Evolutionary conservation across 768 basidiomycete species (phyloP).

Genomic region (Lactarius vividus): DNA sequence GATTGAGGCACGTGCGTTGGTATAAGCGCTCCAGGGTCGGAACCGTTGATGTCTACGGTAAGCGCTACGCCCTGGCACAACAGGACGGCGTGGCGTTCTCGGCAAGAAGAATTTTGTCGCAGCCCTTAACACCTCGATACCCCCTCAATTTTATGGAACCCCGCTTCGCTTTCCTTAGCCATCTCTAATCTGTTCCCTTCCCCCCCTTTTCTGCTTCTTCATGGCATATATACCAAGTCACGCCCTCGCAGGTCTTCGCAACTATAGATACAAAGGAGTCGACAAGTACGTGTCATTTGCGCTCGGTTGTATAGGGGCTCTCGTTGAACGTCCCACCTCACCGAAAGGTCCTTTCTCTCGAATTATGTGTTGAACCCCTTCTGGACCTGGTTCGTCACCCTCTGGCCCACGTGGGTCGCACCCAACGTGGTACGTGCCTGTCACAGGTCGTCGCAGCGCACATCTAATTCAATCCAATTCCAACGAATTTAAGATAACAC

Average conservation of each 20-base stretch:
- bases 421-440: constrained; percentile 69
- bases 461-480: background rate
- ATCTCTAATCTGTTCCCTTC: background rate
- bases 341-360: constrained; percentile 66
- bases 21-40: background rate
- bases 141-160: background rate
- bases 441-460: background rate
- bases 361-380: constrained; percentile 77
- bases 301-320: background rate
- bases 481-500: constrained; percentile 70
- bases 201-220: background rate
- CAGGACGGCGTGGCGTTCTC: background rate
- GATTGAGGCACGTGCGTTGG: background rate
- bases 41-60: too few species aligned
- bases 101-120: background rate
- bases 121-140: background rate
- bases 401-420: constrained; percentile 82
- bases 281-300: constrained; percentile 57
- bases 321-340: background rate
- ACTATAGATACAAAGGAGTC: constrained; percentile 76
- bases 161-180: background rate
- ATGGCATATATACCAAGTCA: constrained; percentile 67
- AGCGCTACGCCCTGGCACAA: background rate
- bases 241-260: constrained; percentile 71
- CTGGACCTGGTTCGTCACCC: constrained; percentile 89